Evolutionary conservation across 768 basidiomycete species (phyloP).

Genomic region (Leccinum olivaceopallidum): DNA sequence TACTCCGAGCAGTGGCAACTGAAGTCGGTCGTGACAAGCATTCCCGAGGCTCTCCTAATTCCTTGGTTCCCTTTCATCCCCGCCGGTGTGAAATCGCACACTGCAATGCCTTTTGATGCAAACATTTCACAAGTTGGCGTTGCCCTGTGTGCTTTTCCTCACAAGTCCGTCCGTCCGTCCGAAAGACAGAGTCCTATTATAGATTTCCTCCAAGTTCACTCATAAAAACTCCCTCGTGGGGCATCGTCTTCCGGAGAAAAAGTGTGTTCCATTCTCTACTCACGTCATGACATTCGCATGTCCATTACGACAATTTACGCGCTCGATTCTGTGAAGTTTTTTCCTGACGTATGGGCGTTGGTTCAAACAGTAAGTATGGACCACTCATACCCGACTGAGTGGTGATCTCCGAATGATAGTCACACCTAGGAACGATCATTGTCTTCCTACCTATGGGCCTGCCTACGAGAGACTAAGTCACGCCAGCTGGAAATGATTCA

Average conservation of each 20-base stretch:
- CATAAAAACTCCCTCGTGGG: not conserved
- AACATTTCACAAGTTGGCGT: not conserved
- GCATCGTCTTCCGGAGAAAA: constrained; percentile 3
- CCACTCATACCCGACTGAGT: constrained; percentile 35
- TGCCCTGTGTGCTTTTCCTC: not conserved
- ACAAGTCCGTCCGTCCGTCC: not conserved
- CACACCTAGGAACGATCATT: too few species aligned
- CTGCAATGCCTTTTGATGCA: not conserved
- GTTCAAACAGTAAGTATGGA: too few species aligned
- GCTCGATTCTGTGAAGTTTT: not conserved
- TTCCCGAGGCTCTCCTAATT: too few species aligned
- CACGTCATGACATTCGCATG: not conserved
- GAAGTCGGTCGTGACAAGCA: too few species aligned
- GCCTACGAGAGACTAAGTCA: too few species aligned
- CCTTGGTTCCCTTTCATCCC: not conserved
- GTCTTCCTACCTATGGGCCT: too few species aligned
- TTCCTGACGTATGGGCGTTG: constrained; percentile 13
- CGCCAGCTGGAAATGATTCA: too few species aligned
- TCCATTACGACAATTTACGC: not conserved
- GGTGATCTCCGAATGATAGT: constrained; percentile 36
- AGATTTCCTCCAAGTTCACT: constrained; percentile 10
- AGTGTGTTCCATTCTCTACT: not conserved
- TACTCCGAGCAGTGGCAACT: too few species aligned
- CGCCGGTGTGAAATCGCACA: not conserved
- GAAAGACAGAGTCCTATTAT: not conserved